Evolutionary conservation across 1,284 basidiomycete genomes (phyloP).

Genomic region (Austroboletus niveus): DNA sequence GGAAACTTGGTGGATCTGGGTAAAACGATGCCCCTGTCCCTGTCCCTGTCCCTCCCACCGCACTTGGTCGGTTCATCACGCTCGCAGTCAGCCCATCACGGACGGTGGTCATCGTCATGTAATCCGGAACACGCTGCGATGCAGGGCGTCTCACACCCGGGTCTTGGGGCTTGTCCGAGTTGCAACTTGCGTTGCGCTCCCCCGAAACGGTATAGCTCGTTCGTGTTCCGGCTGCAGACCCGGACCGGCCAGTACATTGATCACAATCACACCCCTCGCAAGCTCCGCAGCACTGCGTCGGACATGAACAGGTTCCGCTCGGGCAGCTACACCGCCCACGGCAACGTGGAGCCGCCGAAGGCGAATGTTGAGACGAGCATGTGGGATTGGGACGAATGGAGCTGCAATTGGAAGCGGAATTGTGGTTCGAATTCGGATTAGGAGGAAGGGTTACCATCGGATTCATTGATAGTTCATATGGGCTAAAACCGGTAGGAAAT

Average conservation of each 20-base stretch:
- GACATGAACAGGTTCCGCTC: constrained; percentile 35
- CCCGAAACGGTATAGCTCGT: constrained; percentile 16
- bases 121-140: constrained; percentile 30
- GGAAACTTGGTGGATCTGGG: constrained; percentile 21
- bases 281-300: constrained; percentile 33
- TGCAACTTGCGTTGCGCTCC: constrained; percentile 17
- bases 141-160: constrained; percentile 14
- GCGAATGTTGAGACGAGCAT: constrained; percentile 16
- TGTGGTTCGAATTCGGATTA: constrained; percentile 9
- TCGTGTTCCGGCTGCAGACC: constrained; percentile 6
- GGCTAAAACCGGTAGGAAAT: constrained; percentile 18
- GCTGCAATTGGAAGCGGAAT: constrained; percentile 12
- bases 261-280: constrained; percentile 35
- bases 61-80: constrained; percentile 13
- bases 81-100: constrained; percentile 29
- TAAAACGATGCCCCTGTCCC: constrained; percentile 17
- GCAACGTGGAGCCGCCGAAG: constrained; percentile 28
- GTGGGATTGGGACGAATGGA: constrained; percentile 6
- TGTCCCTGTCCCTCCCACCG: constrained; percentile 7
- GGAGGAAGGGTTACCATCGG: constrained; percentile 17
- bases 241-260: constrained; percentile 7
- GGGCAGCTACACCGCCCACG: constrained; percentile 37
- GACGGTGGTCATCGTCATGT: constrained; percentile 33
- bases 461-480: constrained; percentile 30
- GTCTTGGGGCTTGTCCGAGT: constrained; percentile 16